Percentiles rank a stretch among this genome's conserved stretches.
phyloP scores from a whole-genome alignment of 371 early-diverging fungal species.

The Mucor saturninus region DNA sequence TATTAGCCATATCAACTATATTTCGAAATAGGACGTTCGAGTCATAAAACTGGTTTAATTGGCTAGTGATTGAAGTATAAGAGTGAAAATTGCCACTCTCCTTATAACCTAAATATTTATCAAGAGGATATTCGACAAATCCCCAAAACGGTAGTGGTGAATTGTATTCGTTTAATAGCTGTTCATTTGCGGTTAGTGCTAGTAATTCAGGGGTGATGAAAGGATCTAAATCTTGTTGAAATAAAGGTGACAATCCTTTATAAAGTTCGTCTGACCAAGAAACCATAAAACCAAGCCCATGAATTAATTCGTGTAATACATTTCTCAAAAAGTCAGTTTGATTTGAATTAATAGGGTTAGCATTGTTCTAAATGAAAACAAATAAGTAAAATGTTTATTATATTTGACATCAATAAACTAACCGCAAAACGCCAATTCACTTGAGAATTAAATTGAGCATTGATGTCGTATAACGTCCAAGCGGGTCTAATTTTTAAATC shows the following conservation, averaged over 20 bases:
- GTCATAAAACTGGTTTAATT: conserved; percentile 34
- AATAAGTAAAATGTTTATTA: conserved; percentile 2
- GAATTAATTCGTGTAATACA: conserved; percentile 65
- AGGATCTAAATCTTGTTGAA: conserved; percentile 13
- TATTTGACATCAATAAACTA: conserved; percentile 8
- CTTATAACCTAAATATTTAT: conserved; percentile 30
- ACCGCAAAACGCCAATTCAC: conserved; percentile 55
- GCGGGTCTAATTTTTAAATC: conserved; percentile 31
- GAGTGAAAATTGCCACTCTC: neutral
- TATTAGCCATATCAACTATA: conserved; percentile 41
- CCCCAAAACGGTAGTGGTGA: conserved; percentile 46
- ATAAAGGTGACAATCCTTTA: conserved; percentile 22
- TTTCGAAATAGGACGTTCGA: conserved; percentile 34
- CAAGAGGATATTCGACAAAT: conserved; percentile 52
- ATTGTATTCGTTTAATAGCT: conserved; percentile 8
- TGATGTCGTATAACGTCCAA: conserved; percentile 56
- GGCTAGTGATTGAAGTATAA: conserved; percentile 20
- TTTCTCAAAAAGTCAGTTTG: conserved; percentile 56
- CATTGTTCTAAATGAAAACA: conserved; percentile 9
- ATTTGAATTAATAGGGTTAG: neutral
- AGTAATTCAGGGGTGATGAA: conserved; percentile 39
- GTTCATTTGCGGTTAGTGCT: conserved; percentile 26
- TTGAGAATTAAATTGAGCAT: conserved; percentile 66
- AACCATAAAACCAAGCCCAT: conserved; percentile 71
- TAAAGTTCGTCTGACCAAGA: conserved; percentile 54